Evolutionary conservation across 768 basidiomycete species (phyloP), one percentile per base, ranked within the genome.

Genomic region (Leccinum truebloodii): DNA sequence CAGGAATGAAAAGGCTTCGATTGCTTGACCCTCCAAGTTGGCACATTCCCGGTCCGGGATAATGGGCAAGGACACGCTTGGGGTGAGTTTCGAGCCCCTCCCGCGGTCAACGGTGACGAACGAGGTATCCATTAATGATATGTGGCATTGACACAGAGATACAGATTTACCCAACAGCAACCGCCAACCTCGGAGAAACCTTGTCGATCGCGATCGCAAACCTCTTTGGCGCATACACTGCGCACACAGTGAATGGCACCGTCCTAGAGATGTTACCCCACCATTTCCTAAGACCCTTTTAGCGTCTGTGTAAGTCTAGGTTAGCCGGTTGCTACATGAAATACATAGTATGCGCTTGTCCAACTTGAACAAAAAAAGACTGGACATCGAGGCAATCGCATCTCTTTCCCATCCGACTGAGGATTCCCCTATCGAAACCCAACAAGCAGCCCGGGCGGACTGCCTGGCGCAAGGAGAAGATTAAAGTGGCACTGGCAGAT

Each of bases 21-120:
- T 26, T 26, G 24, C 24, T 26, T 26, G 24, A 26, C 24, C 24
- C 24, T 26, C 24, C 24, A 26, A 26, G 24, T 26, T 26, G 24
- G 24, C 24, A 26, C 24, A 26, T 26, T 59, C 35, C 20, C 14
- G 35, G 3, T 58, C 52, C 20, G 64, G 63, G 6, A 71, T 56
- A 54, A 28, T 39, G 3, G 67, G 67, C 8, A 71, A 54, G 18
- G 69, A 73, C 30, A 4, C 13, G 55, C 55, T 71, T 34, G 68
- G 58, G 22, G 64, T 30, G 32, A 68, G 64, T 55, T 41, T 62
- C 9, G 63, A 61, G 18, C 34, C 16, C 37, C 69, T 67, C 20
- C 71, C 69, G 10, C 69, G 69, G 37, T 50, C 63, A 39, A 6
- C 6, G 48, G 63, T 69, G 39, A 73, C 63, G 44, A 66, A 65